Base-by-base conservation (phyloP, 1,139 yeast species). In the Yamadazyma epiphylla region DNA sequence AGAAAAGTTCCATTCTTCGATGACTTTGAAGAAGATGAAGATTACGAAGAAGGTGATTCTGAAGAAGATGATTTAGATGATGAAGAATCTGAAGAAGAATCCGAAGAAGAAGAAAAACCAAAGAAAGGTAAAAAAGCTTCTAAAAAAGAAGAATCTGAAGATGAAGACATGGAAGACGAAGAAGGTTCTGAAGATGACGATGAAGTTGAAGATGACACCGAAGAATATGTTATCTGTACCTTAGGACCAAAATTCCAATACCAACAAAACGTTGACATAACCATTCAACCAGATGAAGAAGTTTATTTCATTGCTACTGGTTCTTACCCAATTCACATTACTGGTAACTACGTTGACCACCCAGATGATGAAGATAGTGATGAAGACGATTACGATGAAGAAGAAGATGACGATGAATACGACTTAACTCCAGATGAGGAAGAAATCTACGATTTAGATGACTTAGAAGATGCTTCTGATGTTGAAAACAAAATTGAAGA, bases 311-410 rank as follows among this genome's bases (percentile, higher is more conserved):
- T 87, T 51, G 96, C 86, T 38, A 83, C 95, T 43, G 98, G 98
- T 49, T 88, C 97, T 22, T 88, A 87, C 69, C 84, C 95, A 47
- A 72, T 91, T 46, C 94, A 89, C 60, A 71, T 91, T 53, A 74
- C 87, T 49, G 99, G 99, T 70, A 89, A 91, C 80, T 87, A 82
- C 66, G 82, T 91, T 54, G 94, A 85, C 55, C 96, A 88, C 62
- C 96, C 97, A 58, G 88, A 80, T 45, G 94, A 83, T 46, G 83
- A 74, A 33, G 81, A 70, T 23, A 64, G 70, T 35, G 77, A 65
- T 29, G 75, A 71, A 29, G 69, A 60, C 27, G 67, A 64, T 33
- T 60, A 57, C 26, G 68, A 68, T 35, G 75, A 70, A 24, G 78
- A 68, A 20, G 77, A 73, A 17, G 80, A 70, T 43, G 75, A 71